A percentile compares a stretch with the other conserved stretches of the same genome.
Evolutionary conservation across 2,329 filamentous ascomycete genomes (phyloP).

Genomic region (Parastagonospora avenae): DNA sequence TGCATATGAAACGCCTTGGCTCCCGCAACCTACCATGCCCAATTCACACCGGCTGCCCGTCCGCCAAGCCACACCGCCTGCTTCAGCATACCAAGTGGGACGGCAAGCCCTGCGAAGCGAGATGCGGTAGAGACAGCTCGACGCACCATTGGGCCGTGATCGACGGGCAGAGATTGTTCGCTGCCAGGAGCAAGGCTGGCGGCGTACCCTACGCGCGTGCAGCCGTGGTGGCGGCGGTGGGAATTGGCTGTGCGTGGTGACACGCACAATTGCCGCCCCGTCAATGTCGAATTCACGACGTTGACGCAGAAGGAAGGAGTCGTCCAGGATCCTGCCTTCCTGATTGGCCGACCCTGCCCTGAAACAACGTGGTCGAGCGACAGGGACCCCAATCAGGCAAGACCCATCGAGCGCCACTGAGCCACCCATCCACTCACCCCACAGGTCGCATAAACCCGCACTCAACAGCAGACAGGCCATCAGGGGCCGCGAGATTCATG

Average conservation of each 20-base stretch:
- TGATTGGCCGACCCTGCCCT: slow-evolving; percentile 21
- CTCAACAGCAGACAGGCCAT: slow-evolving; percentile 11
- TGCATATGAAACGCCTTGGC: slow-evolving; percentile 47
- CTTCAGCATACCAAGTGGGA: slow-evolving; percentile 18
- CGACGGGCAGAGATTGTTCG: slow-evolving; percentile 17
- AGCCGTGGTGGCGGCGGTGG: background rate
- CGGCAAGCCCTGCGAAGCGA: slow-evolving; percentile 4
- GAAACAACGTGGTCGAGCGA: slow-evolving; percentile 22
- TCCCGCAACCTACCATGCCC: slow-evolving; percentile 34
- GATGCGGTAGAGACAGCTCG: slow-evolving; percentile 5
- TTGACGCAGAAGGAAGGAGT: slow-evolving; percentile 9
- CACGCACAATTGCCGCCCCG: background rate
- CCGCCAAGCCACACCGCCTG: slow-evolving; percentile 31
- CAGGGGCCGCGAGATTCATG: slow-evolving; percentile 17
- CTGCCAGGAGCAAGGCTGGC: background rate
- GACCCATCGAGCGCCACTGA: slow-evolving; percentile 5
- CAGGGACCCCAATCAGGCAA: slow-evolving; percentile 14
- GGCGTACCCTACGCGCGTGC: background rate
- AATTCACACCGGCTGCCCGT: slow-evolving; percentile 25
- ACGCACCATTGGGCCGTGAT: slow-evolving; percentile 20
- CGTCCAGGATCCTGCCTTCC: slow-evolving; percentile 5
- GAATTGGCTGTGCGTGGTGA: background rate
- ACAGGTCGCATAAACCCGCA: slow-evolving; percentile 21
- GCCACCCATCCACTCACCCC: slow-evolving; percentile 3
- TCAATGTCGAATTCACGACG: background rate